Base-by-base conservation (phyloP, 345 rosid species). In the Bretschneidera sinensis region DNA sequence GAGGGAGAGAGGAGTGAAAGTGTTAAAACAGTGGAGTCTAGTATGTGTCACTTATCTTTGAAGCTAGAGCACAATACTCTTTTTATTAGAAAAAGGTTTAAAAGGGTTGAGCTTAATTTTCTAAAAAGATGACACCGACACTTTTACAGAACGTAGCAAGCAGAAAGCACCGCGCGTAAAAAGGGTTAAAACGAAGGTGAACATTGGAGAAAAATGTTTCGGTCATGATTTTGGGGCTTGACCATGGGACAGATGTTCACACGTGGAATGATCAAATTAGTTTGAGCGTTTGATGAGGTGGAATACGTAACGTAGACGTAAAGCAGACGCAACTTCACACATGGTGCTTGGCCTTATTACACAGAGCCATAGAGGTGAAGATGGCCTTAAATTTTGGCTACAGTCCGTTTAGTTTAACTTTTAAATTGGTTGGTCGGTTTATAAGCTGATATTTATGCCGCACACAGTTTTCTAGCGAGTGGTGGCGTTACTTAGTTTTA, bases 61-160 rank as follows among this genome's bases (percentile, higher is more conserved):
- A 71, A 62, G 69, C 34, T 10, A 51, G 25, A 21, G 17, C 50
- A 21, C 5, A 57, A 23, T 20, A 15, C 20, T 6, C 15, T 9
- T 55, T 57, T 60, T 57, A 59, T 49, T 21, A 56, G 14, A 43
- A 15, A 21, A 17, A 18, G 16, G 31, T 24, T 15, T 51, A 0
- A 55, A 50, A 59, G 17, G 24, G 9, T 18, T 13, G 56, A 35
- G 60, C 56, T 68, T 24, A 55, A 64, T 69, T 17, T 61, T 67
- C 66, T 39, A 17, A 59, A 71, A 70, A 58, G 76, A 21, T 49
- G 61, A 64, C 78, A 67, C 80, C 69, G 80, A 81, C 80, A 73
- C 53, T 55, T 70, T 70, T 69, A 55, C 18, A 17, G 51, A 57
- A 48, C 15, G 22, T 21, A n/a, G n/a, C n/a, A 3, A 9, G 25